Base-by-base conservation (phyloP, 1,284 basidiomycete genomes). In the Puccinia sorghi region DNA sequence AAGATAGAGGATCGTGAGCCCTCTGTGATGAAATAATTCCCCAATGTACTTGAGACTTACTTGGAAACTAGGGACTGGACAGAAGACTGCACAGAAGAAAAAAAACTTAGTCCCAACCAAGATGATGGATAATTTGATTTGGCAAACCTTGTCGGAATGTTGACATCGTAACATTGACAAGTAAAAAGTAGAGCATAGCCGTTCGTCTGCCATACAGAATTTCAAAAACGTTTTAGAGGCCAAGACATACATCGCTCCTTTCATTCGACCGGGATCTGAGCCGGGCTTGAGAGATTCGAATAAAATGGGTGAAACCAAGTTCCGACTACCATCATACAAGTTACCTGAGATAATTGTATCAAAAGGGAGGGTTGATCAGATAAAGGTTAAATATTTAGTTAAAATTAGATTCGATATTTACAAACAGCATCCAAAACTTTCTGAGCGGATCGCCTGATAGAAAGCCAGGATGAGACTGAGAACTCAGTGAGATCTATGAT, bases 241-340 rank as follows among this genome's bases (percentile, higher is more conserved):
- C 11, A 99, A 86, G 32, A 95, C 88, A 84, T 97, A 95, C 25
- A 99, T 86, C 8, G 95, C 95, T 13, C 93, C 93, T 86, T 99
- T 99, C 90, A 97, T 97, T 70, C 91, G 88, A 85, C 98, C 96
- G 27, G 94, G 93, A 82, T 94, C 92, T 80, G 88, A 90, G 6
- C 91, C 93, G 82, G 90, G 80, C 81, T 72, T 39, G 46, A 67
- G 50, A 72, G 32, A 46, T 32, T 69, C 39, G 74, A 64, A 48
- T 15, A 37, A 20, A 3, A 25, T 56, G 20, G 69, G 67, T 48
- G 43, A 48, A 59, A 66, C 27, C 69, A 69, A 48, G 37, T 25
- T 37, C 9, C 75, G 64, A 56, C 50, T 70, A 5, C 75, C 75
- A 77, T 77, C 75, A 56, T 70, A 57, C 64, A 56, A 50, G 46